Evolutionary conservation across 2,329 filamentous ascomycete species (phyloP).

Genomic region (Cladophialophora exuberans): DNA sequence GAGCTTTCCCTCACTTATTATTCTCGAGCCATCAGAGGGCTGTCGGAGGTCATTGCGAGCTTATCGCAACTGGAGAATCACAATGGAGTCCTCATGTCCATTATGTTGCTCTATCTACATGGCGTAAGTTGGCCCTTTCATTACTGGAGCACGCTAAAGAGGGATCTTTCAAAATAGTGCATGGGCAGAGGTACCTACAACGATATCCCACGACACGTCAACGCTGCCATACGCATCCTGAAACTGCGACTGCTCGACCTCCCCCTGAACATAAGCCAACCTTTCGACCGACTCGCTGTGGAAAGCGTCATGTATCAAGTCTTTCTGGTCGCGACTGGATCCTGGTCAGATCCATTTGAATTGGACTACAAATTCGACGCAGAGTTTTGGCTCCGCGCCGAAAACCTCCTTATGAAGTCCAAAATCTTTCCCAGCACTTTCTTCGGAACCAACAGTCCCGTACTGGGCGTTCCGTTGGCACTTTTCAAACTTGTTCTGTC

Average conservation of each 20-base stretch:
- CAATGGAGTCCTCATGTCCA: conserved; percentile 21
- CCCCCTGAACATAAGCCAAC: conserved; percentile 14
- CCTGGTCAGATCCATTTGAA: conserved; percentile 17
- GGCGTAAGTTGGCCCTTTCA: conserved; percentile 14
- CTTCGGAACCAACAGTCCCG: conserved; percentile 24
- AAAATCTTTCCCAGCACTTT: conserved; percentile 19
- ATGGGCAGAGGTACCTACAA: conserved; percentile 25
- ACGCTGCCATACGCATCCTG: conserved; percentile 25
- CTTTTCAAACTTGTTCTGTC: conserved; percentile 23
- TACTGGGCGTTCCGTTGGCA: conserved; percentile 19
- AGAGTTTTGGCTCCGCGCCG: conserved; percentile 22
- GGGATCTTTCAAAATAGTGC: conserved; percentile 3
- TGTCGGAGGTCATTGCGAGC: conserved; percentile 18
- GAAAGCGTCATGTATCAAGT: conserved; percentile 26
- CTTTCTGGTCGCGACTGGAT: conserved; percentile 23
- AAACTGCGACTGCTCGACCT: conserved; percentile 17
- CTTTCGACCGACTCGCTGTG: conserved; percentile 25
- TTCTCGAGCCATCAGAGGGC: conserved; percentile 16
- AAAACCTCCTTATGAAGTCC: conserved; percentile 17
- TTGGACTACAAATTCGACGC: conserved; percentile 22
- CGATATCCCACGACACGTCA: conserved; percentile 25
- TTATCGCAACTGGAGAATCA: conserved; percentile 15
- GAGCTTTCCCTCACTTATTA: conserved; percentile 26
- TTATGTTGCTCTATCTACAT: conserved; percentile 27
- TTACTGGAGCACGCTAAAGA: neutral